Evolutionary conservation across 305 asterid species (phyloP).

Genomic region (Rubia tinctorum): DNA sequence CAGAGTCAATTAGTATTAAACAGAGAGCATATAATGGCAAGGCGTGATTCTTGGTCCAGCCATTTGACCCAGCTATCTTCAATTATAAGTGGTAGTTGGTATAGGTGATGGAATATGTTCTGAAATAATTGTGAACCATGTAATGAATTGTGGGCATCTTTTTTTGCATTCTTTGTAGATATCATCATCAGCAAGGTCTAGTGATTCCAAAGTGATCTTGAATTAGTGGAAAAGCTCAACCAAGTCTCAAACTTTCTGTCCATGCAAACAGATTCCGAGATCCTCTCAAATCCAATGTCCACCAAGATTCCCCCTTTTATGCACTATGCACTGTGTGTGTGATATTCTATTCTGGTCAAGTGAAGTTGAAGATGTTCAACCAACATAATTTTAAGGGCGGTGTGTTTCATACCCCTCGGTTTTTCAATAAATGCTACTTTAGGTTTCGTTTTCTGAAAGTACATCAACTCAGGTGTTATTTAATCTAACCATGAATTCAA

Average conservation of each 20-base stretch:
- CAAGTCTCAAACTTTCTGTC: slow-evolving; percentile 6
- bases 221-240: slow-evolving; percentile 2
- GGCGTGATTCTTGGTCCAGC: not conserved
- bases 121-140: not conserved
- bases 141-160: not conserved
- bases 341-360: slow-evolving; percentile 4
- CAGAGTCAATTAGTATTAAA: slow-evolving; percentile 16
- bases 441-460: no score
- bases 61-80: not conserved
- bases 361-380: not conserved
- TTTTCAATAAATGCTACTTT: no score
- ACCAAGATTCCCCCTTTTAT: slow-evolving; percentile 11
- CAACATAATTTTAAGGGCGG: not conserved
- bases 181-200: not conserved
- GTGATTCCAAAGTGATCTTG: not conserved
- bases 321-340: not conserved
- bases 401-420: no score
- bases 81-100: not conserved
- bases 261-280: slow-evolving; percentile 4
- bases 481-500: no score
- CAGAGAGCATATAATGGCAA: slow-evolving; percentile 2
- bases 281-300: slow-evolving; percentile 12
- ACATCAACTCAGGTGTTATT: no score
- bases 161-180: not conserved
- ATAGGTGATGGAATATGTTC: not conserved